A percentile compares a stretch with the other conserved stretches of the same genome.
These are phyloP conservation scores for Brassica balearica DNA, from an alignment of 441 rosid genomes.

Conservation along the genomic window DNA sequence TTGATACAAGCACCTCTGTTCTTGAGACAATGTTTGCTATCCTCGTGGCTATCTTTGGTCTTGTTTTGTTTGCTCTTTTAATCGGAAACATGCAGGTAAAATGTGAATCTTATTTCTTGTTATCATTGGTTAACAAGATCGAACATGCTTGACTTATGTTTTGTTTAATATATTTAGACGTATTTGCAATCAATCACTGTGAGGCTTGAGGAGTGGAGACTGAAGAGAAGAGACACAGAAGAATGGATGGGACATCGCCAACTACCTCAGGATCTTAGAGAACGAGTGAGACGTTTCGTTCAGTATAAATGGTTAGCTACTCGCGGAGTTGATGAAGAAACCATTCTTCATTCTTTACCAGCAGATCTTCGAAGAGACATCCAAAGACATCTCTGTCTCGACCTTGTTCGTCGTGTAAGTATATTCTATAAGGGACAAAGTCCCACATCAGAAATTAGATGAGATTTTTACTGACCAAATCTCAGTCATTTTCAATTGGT, in stretches of 20 bases:
- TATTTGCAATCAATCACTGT: conserved; percentile 93
- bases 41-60: conserved; percentile 77
- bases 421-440: background rate
- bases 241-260: conserved; percentile 99
- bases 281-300: conserved; percentile 72
- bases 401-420: conserved; percentile 89
- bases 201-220: conserved; percentile 95
- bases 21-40: conserved; percentile 86
- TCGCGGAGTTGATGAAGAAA: conserved; percentile 86
- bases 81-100: conserved; percentile 96
- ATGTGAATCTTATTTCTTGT: background rate
- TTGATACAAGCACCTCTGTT: conserved; percentile 68
- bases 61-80: conserved; percentile 87
- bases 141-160: background rate
- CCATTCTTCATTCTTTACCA: conserved; percentile 73
- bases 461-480: no score
- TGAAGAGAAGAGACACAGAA: conserved; percentile 90
- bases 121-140: background rate
- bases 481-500: background rate
- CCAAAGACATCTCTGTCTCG: conserved; percentile 90
- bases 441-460: background rate
- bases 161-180: conserved; percentile 49
- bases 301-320: conserved; percentile 95
- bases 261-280: conserved; percentile 70
- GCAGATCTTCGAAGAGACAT: conserved; percentile 83